Evolutionary conservation across 306 rosid genomes (phyloP).

Genomic region (Acacia confusa): DNA sequence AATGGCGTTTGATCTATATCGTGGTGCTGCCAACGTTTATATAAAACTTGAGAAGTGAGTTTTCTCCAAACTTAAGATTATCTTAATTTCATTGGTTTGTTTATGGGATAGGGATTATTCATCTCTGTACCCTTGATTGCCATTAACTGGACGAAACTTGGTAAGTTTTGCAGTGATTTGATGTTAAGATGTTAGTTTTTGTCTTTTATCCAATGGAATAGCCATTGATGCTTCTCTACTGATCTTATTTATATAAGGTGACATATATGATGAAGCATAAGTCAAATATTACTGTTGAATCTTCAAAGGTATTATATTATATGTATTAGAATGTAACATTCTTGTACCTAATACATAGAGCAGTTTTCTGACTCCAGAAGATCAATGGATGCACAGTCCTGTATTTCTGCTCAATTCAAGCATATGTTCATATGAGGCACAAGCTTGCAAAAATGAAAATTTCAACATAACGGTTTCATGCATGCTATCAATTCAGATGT

Average conservation of each 20-base stretch:
- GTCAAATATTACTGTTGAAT: conserved; percentile 10
- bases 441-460: background rate
- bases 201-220: background rate
- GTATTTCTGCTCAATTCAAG: background rate
- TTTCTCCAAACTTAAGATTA: conserved; percentile 7
- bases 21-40: conserved; percentile 68
- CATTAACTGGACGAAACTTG: background rate
- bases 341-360: background rate
- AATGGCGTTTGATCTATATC: conserved; percentile 95
- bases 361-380: background rate
- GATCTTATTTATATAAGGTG: conserved; percentile 5
- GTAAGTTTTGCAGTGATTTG: background rate
- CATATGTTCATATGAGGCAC: background rate
- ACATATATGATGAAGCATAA: background rate
- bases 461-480: background rate
- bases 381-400: background rate
- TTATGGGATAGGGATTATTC: conserved; percentile 4
- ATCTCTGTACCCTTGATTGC: conserved; percentile 4
- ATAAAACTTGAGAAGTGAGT: conserved; percentile 90
- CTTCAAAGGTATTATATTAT: conserved; percentile 6
- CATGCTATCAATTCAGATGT: background rate
- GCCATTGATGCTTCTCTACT: background rate
- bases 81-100: conserved; percentile 6
- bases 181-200: background rate
- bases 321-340: background rate